These are phyloP conservation scores for Angomonas ambiguus DNA, from an alignment of 208 protist species.

Conservation along the genomic window DNA sequence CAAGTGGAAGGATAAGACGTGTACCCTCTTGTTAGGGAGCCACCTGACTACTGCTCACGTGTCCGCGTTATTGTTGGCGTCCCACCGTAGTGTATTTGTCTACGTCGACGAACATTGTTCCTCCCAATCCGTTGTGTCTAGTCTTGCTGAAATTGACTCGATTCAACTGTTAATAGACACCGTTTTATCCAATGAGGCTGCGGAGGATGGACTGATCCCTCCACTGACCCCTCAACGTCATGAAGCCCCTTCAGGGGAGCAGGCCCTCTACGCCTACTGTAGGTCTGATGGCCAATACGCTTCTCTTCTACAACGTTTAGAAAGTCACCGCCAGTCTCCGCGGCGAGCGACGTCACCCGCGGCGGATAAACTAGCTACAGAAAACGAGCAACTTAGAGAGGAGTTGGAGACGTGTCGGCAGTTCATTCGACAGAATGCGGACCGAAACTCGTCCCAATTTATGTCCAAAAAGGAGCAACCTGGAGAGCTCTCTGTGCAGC, in stretches of 20 bases:
- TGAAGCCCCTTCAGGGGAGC: constrained; percentile 1
- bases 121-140: constrained; percentile 19
- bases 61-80: constrained; percentile 24
- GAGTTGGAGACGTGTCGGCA: neutral
- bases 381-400: neutral
- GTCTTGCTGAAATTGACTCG: constrained; percentile 22
- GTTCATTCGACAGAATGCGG: neutral
- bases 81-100: constrained; percentile 28
- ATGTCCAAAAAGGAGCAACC: too few species aligned
- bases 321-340: too few species aligned
- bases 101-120: constrained; percentile 30
- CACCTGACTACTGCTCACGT: constrained; percentile 39
- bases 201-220: neutral
- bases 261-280: constrained; percentile 14
- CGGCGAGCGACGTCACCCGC: too few species aligned
- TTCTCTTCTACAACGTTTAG: too few species aligned
- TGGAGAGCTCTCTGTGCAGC: neutral
- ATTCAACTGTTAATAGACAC: constrained; percentile 23
- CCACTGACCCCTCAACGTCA: neutral
- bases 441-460: neutral
- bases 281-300: constrained; percentile 12
- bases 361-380: constrained; percentile 9
- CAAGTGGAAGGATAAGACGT: constrained; percentile 23
- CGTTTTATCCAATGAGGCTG: neutral
- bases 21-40: constrained; percentile 18